These are phyloP conservation scores for Cordyceps fumosorosea DNA, from an alignment of 2,329 filamentous ascomycete genomes.

Conservation along the genomic window DNA sequence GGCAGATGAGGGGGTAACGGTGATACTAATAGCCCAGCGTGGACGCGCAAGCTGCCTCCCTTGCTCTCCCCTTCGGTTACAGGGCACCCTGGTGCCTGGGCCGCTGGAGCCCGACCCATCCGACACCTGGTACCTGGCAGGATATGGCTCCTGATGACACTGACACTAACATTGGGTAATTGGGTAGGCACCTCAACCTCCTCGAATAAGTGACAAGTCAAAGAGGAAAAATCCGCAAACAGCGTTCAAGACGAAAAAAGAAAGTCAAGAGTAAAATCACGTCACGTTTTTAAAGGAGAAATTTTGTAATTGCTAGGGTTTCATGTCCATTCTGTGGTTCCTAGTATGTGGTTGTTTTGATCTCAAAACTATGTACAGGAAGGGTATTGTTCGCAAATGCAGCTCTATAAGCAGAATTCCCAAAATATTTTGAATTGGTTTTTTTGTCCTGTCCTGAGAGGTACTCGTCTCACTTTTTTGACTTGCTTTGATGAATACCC, in stretches of 20 bases:
- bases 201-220: not conserved
- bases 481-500: not conserved
- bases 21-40: not conserved
- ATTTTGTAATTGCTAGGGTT: not conserved
- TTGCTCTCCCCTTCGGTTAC: not conserved
- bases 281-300: not conserved
- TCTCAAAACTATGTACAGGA: slow-evolving; percentile 3
- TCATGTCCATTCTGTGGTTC: not conserved
- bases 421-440: not conserved
- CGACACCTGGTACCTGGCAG: no score
- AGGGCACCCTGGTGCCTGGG: not conserved
- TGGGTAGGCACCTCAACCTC: no score
- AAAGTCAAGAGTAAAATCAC: not conserved
- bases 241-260: not conserved
- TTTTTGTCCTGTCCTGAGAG: not conserved
- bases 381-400: slow-evolving; percentile 5
- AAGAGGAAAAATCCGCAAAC: not conserved
- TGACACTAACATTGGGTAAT: no score
- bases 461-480: not conserved
- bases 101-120: not conserved
- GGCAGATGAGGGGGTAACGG: no score
- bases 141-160: no score
- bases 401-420: slow-evolving; percentile 1
- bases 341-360: not conserved
- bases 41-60: not conserved